These are phyloP conservation scores for Metschnikowia drakensbergensis DNA, from an alignment of 805 yeast species.

Conservation along the genomic window DNA sequence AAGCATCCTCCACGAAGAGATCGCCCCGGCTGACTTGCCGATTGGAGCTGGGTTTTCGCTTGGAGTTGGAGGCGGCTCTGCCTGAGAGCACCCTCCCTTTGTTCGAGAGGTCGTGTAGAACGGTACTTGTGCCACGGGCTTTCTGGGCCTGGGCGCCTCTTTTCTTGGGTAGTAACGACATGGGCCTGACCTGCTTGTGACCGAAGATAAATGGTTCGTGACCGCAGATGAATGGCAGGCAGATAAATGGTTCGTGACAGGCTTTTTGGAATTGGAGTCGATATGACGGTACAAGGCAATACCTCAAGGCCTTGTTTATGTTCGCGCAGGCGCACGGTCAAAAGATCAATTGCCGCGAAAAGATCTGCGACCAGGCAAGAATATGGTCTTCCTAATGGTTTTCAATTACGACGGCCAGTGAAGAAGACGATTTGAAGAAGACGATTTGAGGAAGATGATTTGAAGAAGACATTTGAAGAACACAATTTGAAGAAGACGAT, in stretches of 20 bases:
- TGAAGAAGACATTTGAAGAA: no score
- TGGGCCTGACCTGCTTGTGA: not conserved
- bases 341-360: not conserved
- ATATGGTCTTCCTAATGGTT: no score
- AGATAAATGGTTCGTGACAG: no score
- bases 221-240: no score
- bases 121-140: slow-evolving; percentile 15
- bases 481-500: no score
- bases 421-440: no score
- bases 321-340: not conserved
- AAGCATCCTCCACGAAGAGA: slow-evolving; percentile 17
- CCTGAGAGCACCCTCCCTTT: slow-evolving; percentile 29
- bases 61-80: slow-evolving; percentile 16
- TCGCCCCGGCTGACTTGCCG: slow-evolving; percentile 21
- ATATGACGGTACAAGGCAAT: no score
- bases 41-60: slow-evolving; percentile 21
- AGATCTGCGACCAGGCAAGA: no score
- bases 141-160: slow-evolving; percentile 13
- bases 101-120: slow-evolving; percentile 28
- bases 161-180: slow-evolving; percentile 24
- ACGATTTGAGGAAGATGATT: no score
- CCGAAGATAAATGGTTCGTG: no score
- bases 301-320: not conserved
- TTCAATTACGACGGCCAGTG: no score
- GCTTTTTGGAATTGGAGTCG: no score